Percentiles rank a stretch among this genome's conserved stretches.
Conservation (phyloP, 345 rosid species). For the Psidium guajava region DNA sequence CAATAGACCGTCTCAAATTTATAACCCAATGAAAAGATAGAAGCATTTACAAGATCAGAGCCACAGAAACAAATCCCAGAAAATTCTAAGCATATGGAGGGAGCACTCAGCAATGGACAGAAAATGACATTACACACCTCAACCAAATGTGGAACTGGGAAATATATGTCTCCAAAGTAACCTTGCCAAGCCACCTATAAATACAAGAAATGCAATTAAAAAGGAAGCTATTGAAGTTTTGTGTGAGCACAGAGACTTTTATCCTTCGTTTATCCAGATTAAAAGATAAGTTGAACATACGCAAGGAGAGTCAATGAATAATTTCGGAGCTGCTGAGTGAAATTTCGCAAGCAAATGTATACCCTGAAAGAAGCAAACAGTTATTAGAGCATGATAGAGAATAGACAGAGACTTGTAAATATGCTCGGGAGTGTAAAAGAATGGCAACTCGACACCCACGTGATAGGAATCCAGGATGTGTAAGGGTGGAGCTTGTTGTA, state of each 20-base stretch:
- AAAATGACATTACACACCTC: slow-evolving; percentile 40
- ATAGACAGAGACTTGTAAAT: background rate
- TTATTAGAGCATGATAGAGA: background rate
- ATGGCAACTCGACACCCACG: slow-evolving; percentile 34
- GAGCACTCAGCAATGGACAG: background rate
- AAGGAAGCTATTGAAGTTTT: slow-evolving; percentile 1
- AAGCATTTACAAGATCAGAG: background rate
- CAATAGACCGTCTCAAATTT: background rate
- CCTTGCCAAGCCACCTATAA: slow-evolving; percentile 90
- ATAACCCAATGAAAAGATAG: background rate
- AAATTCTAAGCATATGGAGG: background rate
- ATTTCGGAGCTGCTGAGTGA: slow-evolving; percentile 70
- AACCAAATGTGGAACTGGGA: slow-evolving; percentile 98
- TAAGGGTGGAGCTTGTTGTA: slow-evolving; percentile 96
- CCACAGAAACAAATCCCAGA: background rate
- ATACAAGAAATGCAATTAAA: slow-evolving; percentile 1
- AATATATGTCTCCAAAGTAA: slow-evolving; percentile 90
- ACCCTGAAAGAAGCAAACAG: slow-evolving; percentile 33
- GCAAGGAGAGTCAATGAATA: slow-evolving; percentile 72
- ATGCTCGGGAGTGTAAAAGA: background rate
- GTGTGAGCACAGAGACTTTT: background rate
- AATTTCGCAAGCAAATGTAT: slow-evolving; percentile 86
- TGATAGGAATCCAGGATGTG: slow-evolving; percentile 99
- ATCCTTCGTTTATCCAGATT: background rate
- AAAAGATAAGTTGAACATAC: slow-evolving; percentile 26